These are phyloP conservation scores for Aspergillus felis DNA, from an alignment of 2,329 filamentous ascomycete species.

Conservation along the genomic window DNA sequence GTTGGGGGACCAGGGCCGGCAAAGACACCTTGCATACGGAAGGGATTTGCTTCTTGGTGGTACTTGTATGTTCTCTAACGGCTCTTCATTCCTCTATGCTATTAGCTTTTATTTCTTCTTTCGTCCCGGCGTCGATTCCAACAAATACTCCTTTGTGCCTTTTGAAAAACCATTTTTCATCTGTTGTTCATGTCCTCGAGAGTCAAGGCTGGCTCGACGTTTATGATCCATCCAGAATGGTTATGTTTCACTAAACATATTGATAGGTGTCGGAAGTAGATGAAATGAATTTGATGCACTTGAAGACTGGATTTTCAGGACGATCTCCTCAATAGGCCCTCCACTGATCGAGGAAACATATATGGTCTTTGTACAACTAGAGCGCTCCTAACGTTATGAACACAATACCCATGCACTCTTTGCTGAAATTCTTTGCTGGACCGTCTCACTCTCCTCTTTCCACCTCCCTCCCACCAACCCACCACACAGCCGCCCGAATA, in stretches of 20 bases:
- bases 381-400: no score
- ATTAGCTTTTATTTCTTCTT: constrained; percentile 38
- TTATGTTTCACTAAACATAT: constrained; percentile 4
- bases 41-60: constrained; percentile 29
- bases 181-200: constrained; percentile 5
- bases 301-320: background rate
- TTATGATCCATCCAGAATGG: constrained; percentile 13
- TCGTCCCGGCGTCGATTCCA: constrained; percentile 29
- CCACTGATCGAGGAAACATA: background rate
- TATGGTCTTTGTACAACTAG: no score
- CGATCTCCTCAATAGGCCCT: background rate
- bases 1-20: constrained; percentile 30
- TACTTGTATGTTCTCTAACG: constrained; percentile 35
- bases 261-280: background rate
- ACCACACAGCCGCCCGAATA: constrained; percentile 72
- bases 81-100: constrained; percentile 39
- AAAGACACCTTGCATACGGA: constrained; percentile 27
- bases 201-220: constrained; percentile 11
- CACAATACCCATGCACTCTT: no score
- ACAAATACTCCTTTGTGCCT: constrained; percentile 21
- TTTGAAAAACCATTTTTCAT: constrained; percentile 20
- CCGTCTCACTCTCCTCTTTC: no score
- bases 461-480: constrained; percentile 26
- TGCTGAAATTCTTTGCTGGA: no score
- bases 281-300: background rate